These are phyloP conservation scores for Fusarium sublunatum DNA, from an alignment of 2,329 filamentous ascomycete species.

Conservation along the genomic window DNA sequence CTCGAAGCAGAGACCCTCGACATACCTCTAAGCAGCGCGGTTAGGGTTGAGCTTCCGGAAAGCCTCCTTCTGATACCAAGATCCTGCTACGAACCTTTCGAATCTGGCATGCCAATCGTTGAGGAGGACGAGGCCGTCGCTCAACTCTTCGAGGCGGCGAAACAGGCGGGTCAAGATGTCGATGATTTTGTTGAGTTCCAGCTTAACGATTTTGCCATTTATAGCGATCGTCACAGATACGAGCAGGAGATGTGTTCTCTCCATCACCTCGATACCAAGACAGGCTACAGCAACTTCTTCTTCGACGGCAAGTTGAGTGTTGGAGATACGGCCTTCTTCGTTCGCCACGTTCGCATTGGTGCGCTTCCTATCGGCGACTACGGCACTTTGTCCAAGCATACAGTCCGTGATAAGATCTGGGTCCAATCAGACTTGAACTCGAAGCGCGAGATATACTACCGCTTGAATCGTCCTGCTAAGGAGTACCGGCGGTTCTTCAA, in stretches of 20 bases:
- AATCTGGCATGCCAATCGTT: conserved; percentile 39
- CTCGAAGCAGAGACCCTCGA: neutral
- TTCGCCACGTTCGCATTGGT: conserved; percentile 67
- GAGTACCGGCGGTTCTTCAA: conserved; percentile 72
- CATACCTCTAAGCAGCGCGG: conserved; percentile 1
- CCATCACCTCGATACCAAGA: conserved; percentile 60
- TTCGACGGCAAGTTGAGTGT: conserved; percentile 71
- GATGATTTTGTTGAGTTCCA: conserved; percentile 60
- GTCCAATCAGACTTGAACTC: conserved; percentile 66
- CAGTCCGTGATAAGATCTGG: conserved; percentile 69
- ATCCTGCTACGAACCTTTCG: conserved; percentile 50
- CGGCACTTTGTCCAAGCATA: conserved; percentile 57
- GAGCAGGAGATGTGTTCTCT: conserved; percentile 65
- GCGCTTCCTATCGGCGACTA: conserved; percentile 75
- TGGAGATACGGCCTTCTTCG: conserved; percentile 58
- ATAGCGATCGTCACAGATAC: conserved; percentile 54
- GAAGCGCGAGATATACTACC: conserved; percentile 69
- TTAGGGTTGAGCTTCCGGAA: conserved; percentile 46
- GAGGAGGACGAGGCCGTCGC: conserved; percentile 40
- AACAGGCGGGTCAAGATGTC: conserved; percentile 21
- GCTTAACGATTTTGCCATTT: conserved; percentile 69
- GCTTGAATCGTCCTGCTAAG: conserved; percentile 63
- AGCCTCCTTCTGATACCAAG: conserved; percentile 44
- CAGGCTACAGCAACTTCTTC: conserved; percentile 55
- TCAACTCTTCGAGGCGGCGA: conserved; percentile 16